These are phyloP conservation scores for Bretziella fagacearum DNA, from an alignment of 2,329 filamentous ascomycete genomes.

Conservation along the genomic window DNA sequence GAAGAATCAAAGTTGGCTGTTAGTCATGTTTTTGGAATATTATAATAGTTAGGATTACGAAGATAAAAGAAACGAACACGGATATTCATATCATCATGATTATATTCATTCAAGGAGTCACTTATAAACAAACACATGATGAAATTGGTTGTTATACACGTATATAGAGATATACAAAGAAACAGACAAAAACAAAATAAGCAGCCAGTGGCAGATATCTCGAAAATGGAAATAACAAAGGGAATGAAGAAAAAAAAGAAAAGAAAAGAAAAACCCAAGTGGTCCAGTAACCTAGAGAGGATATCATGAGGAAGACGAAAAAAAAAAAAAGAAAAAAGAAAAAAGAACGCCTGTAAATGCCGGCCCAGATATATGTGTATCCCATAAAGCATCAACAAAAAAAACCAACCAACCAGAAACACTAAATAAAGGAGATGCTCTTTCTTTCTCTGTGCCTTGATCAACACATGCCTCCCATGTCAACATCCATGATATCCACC, in stretches of 20 bases:
- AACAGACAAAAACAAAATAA: neutral
- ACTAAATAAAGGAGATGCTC: neutral
- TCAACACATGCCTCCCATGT: slow-evolving; percentile 5
- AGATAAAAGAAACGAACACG: too few species aligned
- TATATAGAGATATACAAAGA: slow-evolving; percentile 1
- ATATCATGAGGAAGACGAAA: too few species aligned
- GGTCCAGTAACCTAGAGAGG: too few species aligned
- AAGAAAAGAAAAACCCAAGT: slow-evolving; percentile 2
- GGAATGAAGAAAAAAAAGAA: slow-evolving; percentile 4
- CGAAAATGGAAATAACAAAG: neutral
- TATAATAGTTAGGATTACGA: too few species aligned
- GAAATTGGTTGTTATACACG: neutral
- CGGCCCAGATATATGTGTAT: slow-evolving; percentile 7
- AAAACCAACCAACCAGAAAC: neutral
- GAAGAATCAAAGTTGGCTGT: too few species aligned
- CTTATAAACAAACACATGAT: neutral
- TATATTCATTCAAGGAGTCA: too few species aligned
- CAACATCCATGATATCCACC: slow-evolving; percentile 29
- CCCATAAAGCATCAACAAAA: slow-evolving; percentile 1
- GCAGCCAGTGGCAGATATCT: neutral
- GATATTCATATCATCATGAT: too few species aligned
- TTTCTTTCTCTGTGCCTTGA: too few species aligned
- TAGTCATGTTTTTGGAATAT: too few species aligned
- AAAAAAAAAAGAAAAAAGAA: slow-evolving; percentile 1
- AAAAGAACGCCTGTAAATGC: neutral